phyloP scores from a whole-genome alignment of 1,284 basidiomycete species.

The Malassezia pachydermatis region DNA sequence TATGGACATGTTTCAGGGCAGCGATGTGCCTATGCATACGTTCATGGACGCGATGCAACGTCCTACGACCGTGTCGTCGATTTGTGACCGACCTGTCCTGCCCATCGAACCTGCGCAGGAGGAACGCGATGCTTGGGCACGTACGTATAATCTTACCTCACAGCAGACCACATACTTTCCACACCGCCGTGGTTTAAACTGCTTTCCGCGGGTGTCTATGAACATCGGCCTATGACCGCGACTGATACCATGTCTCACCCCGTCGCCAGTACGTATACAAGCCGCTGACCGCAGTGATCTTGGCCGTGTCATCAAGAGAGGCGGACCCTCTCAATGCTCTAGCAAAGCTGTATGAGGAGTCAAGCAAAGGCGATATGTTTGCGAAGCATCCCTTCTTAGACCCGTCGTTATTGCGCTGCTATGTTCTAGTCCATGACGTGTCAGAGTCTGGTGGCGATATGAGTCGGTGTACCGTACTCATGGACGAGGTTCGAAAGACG shows the following conservation, averaged over 20 bases:
- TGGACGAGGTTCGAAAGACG: conserved; percentile 37
- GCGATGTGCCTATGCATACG: not conserved
- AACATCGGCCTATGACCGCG: conserved; percentile 7
- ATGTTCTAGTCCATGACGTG: conserved; percentile 40
- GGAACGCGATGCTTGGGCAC: not conserved
- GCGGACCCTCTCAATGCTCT: conserved; percentile 45
- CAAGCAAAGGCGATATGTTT: conserved; percentile 20
- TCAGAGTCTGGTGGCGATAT: conserved; percentile 27
- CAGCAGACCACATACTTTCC: not conserved
- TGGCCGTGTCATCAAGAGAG: conserved; percentile 32
- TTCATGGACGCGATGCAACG: conserved; percentile 10
- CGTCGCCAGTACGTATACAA: not conserved
- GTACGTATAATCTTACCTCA: not conserved
- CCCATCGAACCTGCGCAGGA: conserved; percentile 10
- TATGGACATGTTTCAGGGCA: conserved; percentile 21
- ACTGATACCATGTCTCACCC: conserved; percentile 11
- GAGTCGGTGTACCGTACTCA: conserved; percentile 24
- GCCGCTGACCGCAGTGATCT: conserved; percentile 18
- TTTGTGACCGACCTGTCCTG: conserved; percentile 23
- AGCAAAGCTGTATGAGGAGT: conserved; percentile 34
- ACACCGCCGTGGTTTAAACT: conserved; percentile 16
- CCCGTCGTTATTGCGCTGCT: conserved; percentile 37
- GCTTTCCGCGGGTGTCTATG: conserved; percentile 19
- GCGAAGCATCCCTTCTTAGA: conserved; percentile 32
- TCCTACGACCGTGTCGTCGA: conserved; percentile 15